A percentile compares a stretch with the other conserved stretches of the same genome.
Evolutionary conservation across 2,329 filamentous ascomycete species (phyloP).

Genomic region (Paecilomyces formosus): DNA sequence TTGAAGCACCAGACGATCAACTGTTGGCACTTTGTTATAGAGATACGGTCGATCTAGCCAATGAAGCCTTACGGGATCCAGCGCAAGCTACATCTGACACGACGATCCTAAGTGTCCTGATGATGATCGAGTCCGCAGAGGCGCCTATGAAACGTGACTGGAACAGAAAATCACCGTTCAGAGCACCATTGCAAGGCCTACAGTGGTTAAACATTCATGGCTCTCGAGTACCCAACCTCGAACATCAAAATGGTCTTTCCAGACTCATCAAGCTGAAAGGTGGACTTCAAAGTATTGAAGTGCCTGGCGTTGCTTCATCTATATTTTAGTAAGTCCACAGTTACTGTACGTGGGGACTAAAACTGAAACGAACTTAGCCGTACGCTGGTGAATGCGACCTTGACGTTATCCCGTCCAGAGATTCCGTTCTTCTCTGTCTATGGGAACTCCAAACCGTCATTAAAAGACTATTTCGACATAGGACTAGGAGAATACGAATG

Average conservation of each 20-base stretch:
- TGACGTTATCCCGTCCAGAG: conserved; percentile 7
- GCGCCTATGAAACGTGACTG: conserved; percentile 6
- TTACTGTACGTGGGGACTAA: background rate
- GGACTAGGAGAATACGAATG: conserved; percentile 15
- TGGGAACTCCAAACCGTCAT: conserved; percentile 2
- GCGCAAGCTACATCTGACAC: conserved; percentile 25
- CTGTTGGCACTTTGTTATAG: conserved; percentile 19
- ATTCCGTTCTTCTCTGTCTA: conserved; percentile 10
- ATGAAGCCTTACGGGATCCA: conserved; percentile 23
- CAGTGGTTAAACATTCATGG: conserved; percentile 32
- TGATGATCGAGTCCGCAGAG: conserved; percentile 22
- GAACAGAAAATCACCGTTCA: conserved; percentile 16
- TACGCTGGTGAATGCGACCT: conserved; percentile 10
- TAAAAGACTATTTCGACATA: conserved; percentile 21
- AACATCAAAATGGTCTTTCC: conserved; percentile 26
- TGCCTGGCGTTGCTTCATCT: conserved; percentile 28
- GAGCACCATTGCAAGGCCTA: conserved; percentile 25
- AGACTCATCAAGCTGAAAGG: conserved; percentile 29
- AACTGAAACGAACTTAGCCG: conserved; percentile 1
- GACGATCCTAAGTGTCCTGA: conserved; percentile 27
- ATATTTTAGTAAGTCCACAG: conserved; percentile 28
- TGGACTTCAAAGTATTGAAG: conserved; percentile 26
- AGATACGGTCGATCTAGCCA: conserved; percentile 28
- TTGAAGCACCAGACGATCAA: conserved; percentile 15
- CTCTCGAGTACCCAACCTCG: conserved; percentile 23